Conservation (phyloP, 2,329 filamentous ascomycete species). For the Exophiala lecanii-corni region DNA sequence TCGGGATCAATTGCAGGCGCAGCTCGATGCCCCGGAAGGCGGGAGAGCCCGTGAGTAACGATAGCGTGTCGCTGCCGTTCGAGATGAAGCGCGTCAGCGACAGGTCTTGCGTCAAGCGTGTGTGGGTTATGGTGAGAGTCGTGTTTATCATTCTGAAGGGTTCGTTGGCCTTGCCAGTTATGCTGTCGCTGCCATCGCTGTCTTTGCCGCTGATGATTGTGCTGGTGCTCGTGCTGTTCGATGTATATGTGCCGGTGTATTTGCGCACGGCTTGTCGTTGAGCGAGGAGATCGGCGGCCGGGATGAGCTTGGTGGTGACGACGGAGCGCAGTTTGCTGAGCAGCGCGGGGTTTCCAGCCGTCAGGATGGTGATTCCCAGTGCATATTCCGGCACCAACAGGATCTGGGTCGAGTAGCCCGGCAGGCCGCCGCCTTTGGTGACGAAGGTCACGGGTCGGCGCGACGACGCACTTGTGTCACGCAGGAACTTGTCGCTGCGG, state of each 20-base stretch:
- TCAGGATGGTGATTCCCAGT: constrained; percentile 46
- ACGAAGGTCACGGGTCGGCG: constrained; percentile 40
- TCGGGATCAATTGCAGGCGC: constrained; percentile 21
- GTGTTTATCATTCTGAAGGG: no score
- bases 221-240: not conserved
- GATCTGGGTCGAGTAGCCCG: constrained; percentile 40
- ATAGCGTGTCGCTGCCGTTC: constrained; percentile 21
- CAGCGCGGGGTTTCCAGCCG: constrained; percentile 20
- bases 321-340: constrained; percentile 13
- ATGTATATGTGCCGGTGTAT: constrained; percentile 14
- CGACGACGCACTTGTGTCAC: constrained; percentile 28
- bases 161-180: not conserved
- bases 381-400: constrained; percentile 41
- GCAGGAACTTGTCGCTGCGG: constrained; percentile 37
- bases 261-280: constrained; percentile 8
- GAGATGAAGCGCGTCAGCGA: constrained; percentile 18
- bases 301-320: constrained; percentile 21
- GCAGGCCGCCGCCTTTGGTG: constrained; percentile 42
- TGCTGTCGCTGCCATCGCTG: not conserved
- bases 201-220: not conserved
- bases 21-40: not conserved
- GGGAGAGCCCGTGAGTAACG: constrained; percentile 2
- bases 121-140: constrained; percentile 20
- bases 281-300: constrained; percentile 22
- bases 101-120: constrained; percentile 25